These are phyloP conservation scores for maize (Zea mays) DNA, from an alignment of 176 grass and related monocot genomes.

Conservation along the genomic window Zm-B73-REFERENCE-NAM-5.0 NC_050099.1:77212001-77212500, in stretches of 20 bases:
- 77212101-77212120: too few relatives aligned
- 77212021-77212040: too few relatives aligned
- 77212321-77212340: slow-evolving; percentile 43
- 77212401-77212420: slow-evolving; percentile 97
- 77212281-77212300: slow-evolving; percentile 1
- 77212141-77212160: too few relatives aligned
- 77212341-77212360: slow-evolving; percentile 86
- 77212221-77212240: too few relatives aligned
- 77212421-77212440: slow-evolving; percentile 38
- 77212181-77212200: too few relatives aligned
- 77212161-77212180: too few relatives aligned
- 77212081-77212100: too few relatives aligned
- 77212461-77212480: not conserved
- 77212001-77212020: too few relatives aligned
- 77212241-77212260: not conserved
- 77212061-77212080: too few relatives aligned
- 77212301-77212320: not conserved
- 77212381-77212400: slow-evolving; percentile 96
- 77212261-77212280: not conserved
- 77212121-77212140: too few relatives aligned
- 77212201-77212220: too few relatives aligned
- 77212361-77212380: slow-evolving; percentile 89
- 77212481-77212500: slow-evolving; percentile 10
- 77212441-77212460: slow-evolving; percentile 26
- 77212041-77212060: too few relatives aligned